Base-by-base conservation (phyloP, 2,329 filamentous ascomycete genomes). In the Diplodia scrobiculata region DNA sequence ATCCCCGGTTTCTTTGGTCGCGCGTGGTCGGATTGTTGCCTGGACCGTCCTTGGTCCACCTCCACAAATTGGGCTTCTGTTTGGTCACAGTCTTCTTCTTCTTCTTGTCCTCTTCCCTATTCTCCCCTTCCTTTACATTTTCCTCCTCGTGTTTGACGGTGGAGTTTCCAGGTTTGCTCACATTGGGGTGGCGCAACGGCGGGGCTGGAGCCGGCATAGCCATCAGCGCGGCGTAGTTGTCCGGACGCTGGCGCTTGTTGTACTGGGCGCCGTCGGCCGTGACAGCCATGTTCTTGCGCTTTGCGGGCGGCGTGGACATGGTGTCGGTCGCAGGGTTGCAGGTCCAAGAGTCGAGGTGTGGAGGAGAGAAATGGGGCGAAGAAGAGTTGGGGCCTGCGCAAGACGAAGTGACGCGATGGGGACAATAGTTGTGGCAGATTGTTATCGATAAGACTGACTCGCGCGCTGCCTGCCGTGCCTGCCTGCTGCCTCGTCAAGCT, bases 231-330 rank as follows among this genome's bases (percentile, higher is more conserved):
- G 73, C 17, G 50, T 36, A 74, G 29, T 74, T 68, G 62, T 75
- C 72, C 2, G 76, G 76, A 58, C 76, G 72, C 38, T 71, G 71
- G 27, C 77, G 70, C 67, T 76, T 78, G 68, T 78, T 78, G 69
- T 78, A 78, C 1, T 65, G 55, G 38, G 68, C 75, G 48, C 76
- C 76, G 65, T 76, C 74, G 65, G 71, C 70, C 3, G 76, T 78
- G 36, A 34, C 47, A 6, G 68, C 63, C 38, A 36, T 21, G 34
- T 65, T 65, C 51, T 65, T 53, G 25, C 66, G 51, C 17, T 54
- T 65, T 10, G 45, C 45, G 0, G 45, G 59, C n/a, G 53, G 53
- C 19, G 25, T 14, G 17, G 41, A 34, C 38, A 48, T 48, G 7
- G 38, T 38, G 41, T 27, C 34, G 34, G 10, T 25, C 9, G 21